A percentile compares a stretch with the other conserved stretches of the same genome.
These are phyloP conservation scores for Carallia brachiata DNA, from an alignment of 345 rosid species.

Conservation along the genomic window DNA sequence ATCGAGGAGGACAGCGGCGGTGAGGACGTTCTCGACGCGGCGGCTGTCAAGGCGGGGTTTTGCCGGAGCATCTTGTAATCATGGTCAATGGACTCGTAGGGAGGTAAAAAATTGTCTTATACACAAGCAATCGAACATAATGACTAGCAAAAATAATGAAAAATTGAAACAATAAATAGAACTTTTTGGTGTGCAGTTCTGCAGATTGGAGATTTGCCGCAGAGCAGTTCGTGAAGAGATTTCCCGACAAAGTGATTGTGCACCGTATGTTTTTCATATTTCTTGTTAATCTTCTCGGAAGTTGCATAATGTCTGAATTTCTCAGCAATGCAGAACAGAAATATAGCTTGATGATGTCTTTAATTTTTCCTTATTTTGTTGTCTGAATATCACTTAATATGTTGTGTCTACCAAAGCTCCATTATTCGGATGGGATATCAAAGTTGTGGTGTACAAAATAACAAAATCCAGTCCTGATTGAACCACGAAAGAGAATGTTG, in stretches of 20 bases:
- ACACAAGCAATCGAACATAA: not conserved
- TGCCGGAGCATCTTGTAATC: conserved; percentile 71
- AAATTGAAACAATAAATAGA: not conserved
- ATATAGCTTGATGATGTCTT: not conserved
- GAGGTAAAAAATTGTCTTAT: conserved; percentile 38
- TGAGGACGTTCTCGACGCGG: conserved; percentile 51
- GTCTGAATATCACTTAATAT: not conserved
- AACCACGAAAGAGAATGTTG: not conserved
- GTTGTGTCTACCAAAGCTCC: no score
- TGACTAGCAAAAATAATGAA: not conserved
- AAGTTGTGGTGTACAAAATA: not conserved
- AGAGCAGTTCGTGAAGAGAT: conserved; percentile 75
- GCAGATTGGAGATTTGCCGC: conserved; percentile 94
- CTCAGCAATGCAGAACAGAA: not conserved
- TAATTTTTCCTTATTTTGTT: not conserved
- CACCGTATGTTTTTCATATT: conserved; percentile 58
- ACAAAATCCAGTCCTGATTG: not conserved
- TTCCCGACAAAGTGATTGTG: conserved; percentile 77
- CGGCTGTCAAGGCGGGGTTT: conserved; percentile 29
- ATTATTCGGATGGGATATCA: not conserved
- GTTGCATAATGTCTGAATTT: not conserved
- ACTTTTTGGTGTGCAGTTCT: conserved; percentile 42
- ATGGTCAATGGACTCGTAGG: conserved; percentile 88
- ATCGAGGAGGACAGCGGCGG: conserved; percentile 68
- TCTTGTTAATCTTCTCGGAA: not conserved